Percentiles rank a stretch among this genome's conserved stretches.
These are phyloP conservation scores for Babesia bigemina DNA, from an alignment of 169 alveolate species.

Conservation along the genomic window DNA sequence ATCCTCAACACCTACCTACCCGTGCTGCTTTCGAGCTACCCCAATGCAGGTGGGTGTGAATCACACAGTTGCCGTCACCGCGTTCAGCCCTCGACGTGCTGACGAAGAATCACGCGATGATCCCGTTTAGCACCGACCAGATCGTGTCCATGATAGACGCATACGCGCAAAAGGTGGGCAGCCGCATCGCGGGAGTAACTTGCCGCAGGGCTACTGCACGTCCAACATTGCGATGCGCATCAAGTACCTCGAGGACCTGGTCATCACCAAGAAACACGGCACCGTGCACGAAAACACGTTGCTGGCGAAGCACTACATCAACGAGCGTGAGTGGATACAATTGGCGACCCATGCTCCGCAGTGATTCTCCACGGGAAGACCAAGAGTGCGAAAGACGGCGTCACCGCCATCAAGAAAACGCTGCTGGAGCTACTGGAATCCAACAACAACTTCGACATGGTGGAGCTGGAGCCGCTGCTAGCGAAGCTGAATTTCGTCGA, in stretches of 20 bases:
- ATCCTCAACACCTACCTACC: constrained; percentile 49
- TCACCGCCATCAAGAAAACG: constrained; percentile 2
- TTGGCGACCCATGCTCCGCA: background rate
- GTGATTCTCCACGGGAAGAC: constrained; percentile 23
- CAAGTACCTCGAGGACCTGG: constrained; percentile 64
- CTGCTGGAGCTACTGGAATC: constrained; percentile 49
- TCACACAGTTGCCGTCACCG: background rate
- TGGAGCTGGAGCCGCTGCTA: constrained; percentile 35
- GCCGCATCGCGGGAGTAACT: background rate
- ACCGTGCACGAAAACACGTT: constrained; percentile 59
- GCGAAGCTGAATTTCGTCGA: constrained; percentile 44
- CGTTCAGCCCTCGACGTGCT: constrained; percentile 55
- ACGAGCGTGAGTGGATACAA: constrained; percentile 19
- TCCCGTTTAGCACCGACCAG: constrained; percentile 57
- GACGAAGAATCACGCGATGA: constrained; percentile 58
- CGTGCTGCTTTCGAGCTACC: constrained; percentile 50
- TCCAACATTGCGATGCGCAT: constrained; percentile 37
- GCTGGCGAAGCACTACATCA: constrained; percentile 55
- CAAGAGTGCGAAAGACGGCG: constrained; percentile 23
- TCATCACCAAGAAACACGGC: constrained; percentile 48
- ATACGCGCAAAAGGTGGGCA: constrained; percentile 38
- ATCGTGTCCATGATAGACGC: constrained; percentile 48
- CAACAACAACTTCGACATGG: constrained; percentile 50
- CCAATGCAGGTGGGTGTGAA: constrained; percentile 54
- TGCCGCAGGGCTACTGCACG: constrained; percentile 9